Base-by-base conservation (phyloP, 176 grass and related monocot species). In the Aegilops speltoides region DNA sequence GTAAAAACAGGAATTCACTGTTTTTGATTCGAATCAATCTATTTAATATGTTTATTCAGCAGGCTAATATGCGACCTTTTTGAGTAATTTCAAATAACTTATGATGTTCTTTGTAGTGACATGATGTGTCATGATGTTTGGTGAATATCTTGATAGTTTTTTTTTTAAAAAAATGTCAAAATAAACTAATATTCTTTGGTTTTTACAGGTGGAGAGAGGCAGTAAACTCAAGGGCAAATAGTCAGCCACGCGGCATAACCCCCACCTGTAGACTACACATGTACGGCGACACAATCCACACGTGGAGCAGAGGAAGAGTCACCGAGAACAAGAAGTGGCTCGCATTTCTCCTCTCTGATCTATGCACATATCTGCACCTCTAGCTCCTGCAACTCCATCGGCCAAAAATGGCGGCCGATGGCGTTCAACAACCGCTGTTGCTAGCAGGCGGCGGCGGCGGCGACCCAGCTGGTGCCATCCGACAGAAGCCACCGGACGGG, bases 381-480 rank as follows among this genome's bases (percentile, higher is more conserved):
- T 52, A 24, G 24, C 33, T 70, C 4, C 10, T 68, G 16, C 16
- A 10, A 17, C 32, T 69, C 66, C 16, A 50, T 29, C 72, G 23
- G 72, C 13, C 24, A 41, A 10, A 4, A 80, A 79, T 32, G 15
- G 14, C 15, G 23, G 68, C 46, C 5, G 24, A 77, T 83, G 86
- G 79, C 13, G 1, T 31, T 33, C 8, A 68, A 69, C 66, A 84
- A 28, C 83, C 38, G 45, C 15, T 89, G 60, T 23, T 89, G 36
- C 34, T 45, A n/a, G n/a, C n/a, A n/a, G n/a, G n/a, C 22, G 24
- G 38, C 19, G 33, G 1, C 10, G 28, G 10, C 33, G 68, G 61
- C 33, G 60, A 63, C 7, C 4, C 12, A 40, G 11, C 60, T 37
- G 17, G 4, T 4, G 45, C 2, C 62, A 0, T 7, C 6, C 40